Conservation (phyloP, 768 basidiomycete genomes). For the Leccinum longicurvipes region DNA sequence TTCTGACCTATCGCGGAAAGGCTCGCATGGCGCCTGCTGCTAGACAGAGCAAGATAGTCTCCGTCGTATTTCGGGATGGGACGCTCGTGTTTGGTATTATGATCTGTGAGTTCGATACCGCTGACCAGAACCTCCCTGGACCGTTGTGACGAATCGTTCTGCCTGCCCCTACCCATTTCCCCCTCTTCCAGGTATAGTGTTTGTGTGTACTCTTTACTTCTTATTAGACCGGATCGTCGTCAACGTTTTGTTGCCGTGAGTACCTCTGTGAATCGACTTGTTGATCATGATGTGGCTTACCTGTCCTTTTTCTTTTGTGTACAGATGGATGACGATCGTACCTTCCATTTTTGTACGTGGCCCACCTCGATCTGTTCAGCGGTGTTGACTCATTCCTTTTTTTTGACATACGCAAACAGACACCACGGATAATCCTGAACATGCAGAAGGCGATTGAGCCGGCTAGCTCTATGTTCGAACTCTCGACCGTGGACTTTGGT, state of each 20-base stretch:
- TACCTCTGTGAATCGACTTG: neutral
- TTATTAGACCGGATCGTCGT: neutral
- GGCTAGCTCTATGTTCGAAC: neutral
- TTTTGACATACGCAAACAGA: constrained; percentile 2
- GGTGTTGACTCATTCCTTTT: neutral
- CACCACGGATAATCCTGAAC: constrained; percentile 21
- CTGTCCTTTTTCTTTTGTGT: neutral
- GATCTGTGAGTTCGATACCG: constrained; percentile 8
- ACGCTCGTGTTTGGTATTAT: constrained; percentile 5
- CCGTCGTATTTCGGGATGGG: constrained; percentile 16
- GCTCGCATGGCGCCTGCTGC: neutral
- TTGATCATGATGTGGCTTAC: neutral
- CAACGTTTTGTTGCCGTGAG: constrained; percentile 21
- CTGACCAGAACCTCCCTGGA: neutral
- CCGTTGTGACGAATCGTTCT: neutral
- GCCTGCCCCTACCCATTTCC: neutral
- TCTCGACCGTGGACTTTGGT: neutral
- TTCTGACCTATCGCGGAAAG: constrained; percentile 17
- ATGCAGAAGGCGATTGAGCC: constrained; percentile 11
- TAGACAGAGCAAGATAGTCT: constrained; percentile 14
- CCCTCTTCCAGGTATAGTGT: constrained; percentile 1
- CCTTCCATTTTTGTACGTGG: constrained; percentile 16
- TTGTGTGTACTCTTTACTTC: neutral
- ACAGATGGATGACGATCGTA: constrained; percentile 11
- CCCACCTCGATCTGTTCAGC: neutral